Base-by-base conservation (phyloP, 805 yeast genomes). In the Saturnispora galanensis region DNA sequence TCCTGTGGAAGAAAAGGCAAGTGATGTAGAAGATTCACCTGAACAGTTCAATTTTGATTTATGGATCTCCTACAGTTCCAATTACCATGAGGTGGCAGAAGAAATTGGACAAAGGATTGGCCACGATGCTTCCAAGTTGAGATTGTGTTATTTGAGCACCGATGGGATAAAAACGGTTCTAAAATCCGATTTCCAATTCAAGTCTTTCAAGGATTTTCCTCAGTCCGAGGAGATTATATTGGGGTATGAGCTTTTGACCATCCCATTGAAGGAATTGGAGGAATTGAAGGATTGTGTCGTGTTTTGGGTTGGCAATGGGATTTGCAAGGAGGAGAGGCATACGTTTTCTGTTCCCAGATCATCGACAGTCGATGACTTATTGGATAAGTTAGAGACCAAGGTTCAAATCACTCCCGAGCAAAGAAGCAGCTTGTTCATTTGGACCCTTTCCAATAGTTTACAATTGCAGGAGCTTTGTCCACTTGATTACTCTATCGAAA, bases 181-280 rank as follows among this genome's bases (percentile, higher is more conserved):
- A 49, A 55, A 60, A 44, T 56, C 72, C 52, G 58, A 71, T 46
- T 68, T 67, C 56, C 50, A 55, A 47, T 46, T 57, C 56, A 42
- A 45, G 35, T 36, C 49, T 53, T 42, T 42, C n/a, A 46, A 68
- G 9, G 66, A 74, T 50, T 65, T 68, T 5, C 68, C 66, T 51
- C 67, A 69, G 33, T 68, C 76, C 1, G 71, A 69, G 36, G 58
- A 66, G 4, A 40, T 62, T 37, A 56, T 55, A 7, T 73, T 90
- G 47, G 81, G 80, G 51, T 90, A 84, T 58, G 96, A 90, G 56
- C 63, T 82, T 1, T 69, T 93, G 55, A 83, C 78, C 38, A 78
- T 88, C 37, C 77, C 89, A 2, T 66, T 90, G 44, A 71, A 68
- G 31, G 94, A 87, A 50, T 74, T 82, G 54, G 98, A 93, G 61